Evolutionary conservation across 1,284 basidiomycete species (phyloP).

Genomic region (Pseudozyma thailandica): DNA sequence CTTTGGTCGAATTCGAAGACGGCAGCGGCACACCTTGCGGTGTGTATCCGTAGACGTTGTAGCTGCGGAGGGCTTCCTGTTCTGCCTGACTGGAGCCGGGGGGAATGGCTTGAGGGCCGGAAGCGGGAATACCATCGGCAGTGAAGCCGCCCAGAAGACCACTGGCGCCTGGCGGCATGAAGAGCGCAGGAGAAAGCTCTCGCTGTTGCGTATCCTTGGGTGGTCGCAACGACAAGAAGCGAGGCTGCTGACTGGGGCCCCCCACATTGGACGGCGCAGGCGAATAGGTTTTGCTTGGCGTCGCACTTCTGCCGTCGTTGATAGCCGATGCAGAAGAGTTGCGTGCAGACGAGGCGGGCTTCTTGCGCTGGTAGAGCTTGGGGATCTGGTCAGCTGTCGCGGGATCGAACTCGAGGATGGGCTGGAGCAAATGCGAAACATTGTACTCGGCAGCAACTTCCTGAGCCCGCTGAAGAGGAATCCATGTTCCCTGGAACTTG

Average conservation of each 20-base stretch:
- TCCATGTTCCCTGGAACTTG: constrained; percentile 99
- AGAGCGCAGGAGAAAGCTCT: constrained; percentile 41
- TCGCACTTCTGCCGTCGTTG: constrained; percentile 28
- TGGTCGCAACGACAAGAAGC: constrained; percentile 59
- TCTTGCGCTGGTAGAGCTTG: constrained; percentile 51
- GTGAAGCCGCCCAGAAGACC: constrained; percentile 40
- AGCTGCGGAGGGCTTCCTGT: constrained; percentile 52
- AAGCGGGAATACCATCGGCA: constrained; percentile 3
- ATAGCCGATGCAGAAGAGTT: constrained; percentile 54
- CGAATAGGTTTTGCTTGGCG: constrained; percentile 31
- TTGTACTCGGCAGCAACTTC: constrained; percentile 64
- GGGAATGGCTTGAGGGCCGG: constrained; percentile 48
- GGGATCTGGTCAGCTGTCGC: constrained; percentile 56
- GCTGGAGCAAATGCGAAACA: constrained; percentile 65
- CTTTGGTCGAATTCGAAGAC: constrained; percentile 1
- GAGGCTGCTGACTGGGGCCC: constrained; percentile 57
- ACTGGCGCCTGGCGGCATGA: constrained; percentile 51
- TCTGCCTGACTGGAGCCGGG: constrained; percentile 56
- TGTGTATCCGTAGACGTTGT: constrained; percentile 56
- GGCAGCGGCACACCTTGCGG: constrained; percentile 58
- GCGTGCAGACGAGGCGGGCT: constrained; percentile 42
- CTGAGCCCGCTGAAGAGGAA: constrained; percentile 64
- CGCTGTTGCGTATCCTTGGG: constrained; percentile 44
- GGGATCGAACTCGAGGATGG: constrained; percentile 66
- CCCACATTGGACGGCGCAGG: constrained; percentile 34